Base-by-base conservation (phyloP, 345 rosid genomes). In the Populus alba region DNA sequence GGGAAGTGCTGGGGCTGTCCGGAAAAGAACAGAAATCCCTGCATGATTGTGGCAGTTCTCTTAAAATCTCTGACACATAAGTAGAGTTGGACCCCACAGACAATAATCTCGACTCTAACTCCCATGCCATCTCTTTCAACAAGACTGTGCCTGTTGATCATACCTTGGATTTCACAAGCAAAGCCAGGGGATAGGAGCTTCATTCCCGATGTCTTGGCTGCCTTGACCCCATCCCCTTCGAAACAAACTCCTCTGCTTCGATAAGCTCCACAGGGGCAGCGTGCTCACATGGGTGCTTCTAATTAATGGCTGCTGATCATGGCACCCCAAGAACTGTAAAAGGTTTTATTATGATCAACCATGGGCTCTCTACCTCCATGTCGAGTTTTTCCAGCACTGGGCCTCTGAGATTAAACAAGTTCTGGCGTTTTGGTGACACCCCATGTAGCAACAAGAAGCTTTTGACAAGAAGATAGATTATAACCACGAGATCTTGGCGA, bases 181-280 rank as follows among this genome's bases (percentile, higher is more conserved):
- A 68, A 63, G 76, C 72, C 77, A 79, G 75, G 66, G 70, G 17
- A 72, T 25, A 13, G 69, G 23, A 65, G 77, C 77, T 81, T 79
- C 82, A 33, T 80, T 86, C 83, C 92, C 88, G 65, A 89, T 68
- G 87, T 59, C 82, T 86, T 89, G 88, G 87, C 87, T 68, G 75
- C 70, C 70, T 66, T 49, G 72, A 51, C 66, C 39, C 23, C 31
- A 57, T 65, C 43, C 63, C 67, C 33, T 43, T 33, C 4, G 27
- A 63, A n/a, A 15, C 59, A 38, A 16, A 18, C 72, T 53, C 81
- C 75, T 43, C 74, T 7, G 12, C 73, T 57, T 55, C 71, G 78
- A 20, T 68, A n/a, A 65, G 78, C 53, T 65, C 71, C 81, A 45
- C 77, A 25, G 5, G 78, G 83, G 86, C 85, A 84, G 87, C n/a